Base-by-base conservation (phyloP, 2,329 filamentous ascomycete genomes). In the Penicillium sp. region DNA sequence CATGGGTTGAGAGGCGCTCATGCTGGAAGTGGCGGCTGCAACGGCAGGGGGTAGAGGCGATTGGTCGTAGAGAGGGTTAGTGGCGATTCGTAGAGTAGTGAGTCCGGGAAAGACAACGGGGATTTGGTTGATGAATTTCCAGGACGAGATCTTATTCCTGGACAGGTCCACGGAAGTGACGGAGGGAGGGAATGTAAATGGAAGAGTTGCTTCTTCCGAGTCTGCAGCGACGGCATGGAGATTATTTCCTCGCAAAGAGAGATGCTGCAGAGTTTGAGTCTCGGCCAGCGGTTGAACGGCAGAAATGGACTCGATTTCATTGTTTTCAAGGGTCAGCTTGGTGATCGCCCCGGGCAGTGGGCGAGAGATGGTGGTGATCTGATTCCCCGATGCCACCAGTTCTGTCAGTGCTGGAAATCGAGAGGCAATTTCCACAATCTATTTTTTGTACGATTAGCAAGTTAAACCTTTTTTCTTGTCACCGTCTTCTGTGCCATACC, bases 21-120 rank as follows among this genome's bases (percentile, higher is more conserved):
- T 64, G n/a, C 61, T 53, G 29, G 51, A 66, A 46, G 53, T 51
- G 36, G 57, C 58, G 12, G 56, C 48, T 48, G 56, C 46, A 11
- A 59, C 46, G 24, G 51, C 50, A n/a, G 46, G 44, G 33, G 56
- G 53, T 9, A 60, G 56, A 5, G 56, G 56, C 5, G 70, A 56
- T 54, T 76, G 71, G 46, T 84, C 75, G 68, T 88, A 94, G 24
- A 97, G 77, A 4, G 91, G 90, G 57, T 97, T 97, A 63, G 90
- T 84, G 4, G 88, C 83, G 52, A 95, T 81, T 12, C 90, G 86
- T 35, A 98, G 79, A 32, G 82, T 83, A 9, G 73, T 76, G 5
- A 97, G 75, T 4, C 83, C 81, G 0, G 93, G 91, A 56, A 95
- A 88, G 49, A 81, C 72, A 9, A 66, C 60, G 2, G 80, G 72